phyloP scores from a whole-genome alignment of 129 eudicot species.

The Pittosporum tobira region DNA sequence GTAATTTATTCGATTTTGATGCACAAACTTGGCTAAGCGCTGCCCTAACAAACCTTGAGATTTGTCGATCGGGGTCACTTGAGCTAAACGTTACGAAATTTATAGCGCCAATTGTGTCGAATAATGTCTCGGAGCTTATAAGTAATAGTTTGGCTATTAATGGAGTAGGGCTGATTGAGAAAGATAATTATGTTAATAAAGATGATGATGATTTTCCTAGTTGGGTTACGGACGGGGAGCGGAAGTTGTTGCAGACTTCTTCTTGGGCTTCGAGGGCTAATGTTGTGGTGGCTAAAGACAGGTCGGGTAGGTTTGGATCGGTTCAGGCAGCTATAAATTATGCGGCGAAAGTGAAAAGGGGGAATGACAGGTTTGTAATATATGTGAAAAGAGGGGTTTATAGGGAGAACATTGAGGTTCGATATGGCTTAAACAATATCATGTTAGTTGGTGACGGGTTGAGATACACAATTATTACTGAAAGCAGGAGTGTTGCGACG shows the following conservation, averaged over 20 bases:
- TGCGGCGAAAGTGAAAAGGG: constrained; percentile 14
- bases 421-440: constrained; percentile 13
- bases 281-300: constrained; percentile 32
- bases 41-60: constrained; percentile 11
- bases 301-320: constrained; percentile 28
- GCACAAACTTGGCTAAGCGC: constrained; percentile 14
- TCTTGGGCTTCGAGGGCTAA: constrained; percentile 8
- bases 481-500: constrained; percentile 23
- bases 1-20: neutral
- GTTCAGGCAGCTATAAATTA: constrained; percentile 30
- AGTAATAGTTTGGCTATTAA: constrained; percentile 29
- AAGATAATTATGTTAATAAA: neutral
- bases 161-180: constrained; percentile 5
- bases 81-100: constrained; percentile 6
- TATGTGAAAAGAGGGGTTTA: constrained; percentile 26
- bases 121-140: constrained; percentile 19
- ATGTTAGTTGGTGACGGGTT: constrained; percentile 37
- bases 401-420: constrained; percentile 24
- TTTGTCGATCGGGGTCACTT: neutral
- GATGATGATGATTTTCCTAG: constrained; percentile 16
- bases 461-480: constrained; percentile 31
- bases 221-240: constrained; percentile 21
- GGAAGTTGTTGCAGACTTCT: constrained; percentile 22
- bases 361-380: constrained; percentile 19
- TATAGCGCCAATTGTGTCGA: constrained; percentile 10